These are phyloP conservation scores for Pseudocercospora fuligena DNA, from an alignment of 2,329 filamentous ascomycete genomes.

Conservation along the genomic window DNA sequence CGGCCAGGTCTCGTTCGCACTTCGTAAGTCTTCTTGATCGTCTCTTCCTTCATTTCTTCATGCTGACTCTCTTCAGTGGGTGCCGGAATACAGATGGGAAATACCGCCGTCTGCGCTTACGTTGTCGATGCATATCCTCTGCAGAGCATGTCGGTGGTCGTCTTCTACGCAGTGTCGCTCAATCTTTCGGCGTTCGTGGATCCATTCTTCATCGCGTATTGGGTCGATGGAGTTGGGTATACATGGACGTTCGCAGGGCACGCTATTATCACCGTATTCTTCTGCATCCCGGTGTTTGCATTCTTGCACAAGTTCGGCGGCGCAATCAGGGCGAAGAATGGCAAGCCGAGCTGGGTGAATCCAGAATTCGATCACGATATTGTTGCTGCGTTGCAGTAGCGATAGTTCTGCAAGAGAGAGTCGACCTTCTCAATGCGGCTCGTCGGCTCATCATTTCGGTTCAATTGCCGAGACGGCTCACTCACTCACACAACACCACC, in stretches of 20 bases:
- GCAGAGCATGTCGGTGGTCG: constrained; percentile 29
- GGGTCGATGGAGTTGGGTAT: constrained; percentile 26
- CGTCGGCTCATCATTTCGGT: no score
- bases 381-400: constrained; percentile 1
- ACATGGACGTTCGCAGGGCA: constrained; percentile 29
- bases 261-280: constrained; percentile 25
- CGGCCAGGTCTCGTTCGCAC: constrained; percentile 26
- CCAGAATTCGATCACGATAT: constrained; percentile 26
- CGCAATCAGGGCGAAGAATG: constrained; percentile 16
- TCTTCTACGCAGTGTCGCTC: constrained; percentile 29
- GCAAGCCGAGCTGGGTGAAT: constrained; percentile 25
- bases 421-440: background rate
- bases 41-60: background rate
- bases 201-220: constrained; percentile 28
- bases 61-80: constrained; percentile 24
- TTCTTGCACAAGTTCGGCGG: constrained; percentile 23
- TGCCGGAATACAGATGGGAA: constrained; percentile 29
- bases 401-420: background rate
- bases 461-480: no score
- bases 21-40: constrained; percentile 15
- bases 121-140: constrained; percentile 26
- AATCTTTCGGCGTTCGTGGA: constrained; percentile 27
- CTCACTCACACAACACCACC: no score
- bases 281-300: constrained; percentile 26
- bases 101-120: constrained; percentile 27